These are phyloP conservation scores for Coemansia sp. DNA, from an alignment of 192 early-diverging fungal genomes.

Conservation along the genomic window DNA sequence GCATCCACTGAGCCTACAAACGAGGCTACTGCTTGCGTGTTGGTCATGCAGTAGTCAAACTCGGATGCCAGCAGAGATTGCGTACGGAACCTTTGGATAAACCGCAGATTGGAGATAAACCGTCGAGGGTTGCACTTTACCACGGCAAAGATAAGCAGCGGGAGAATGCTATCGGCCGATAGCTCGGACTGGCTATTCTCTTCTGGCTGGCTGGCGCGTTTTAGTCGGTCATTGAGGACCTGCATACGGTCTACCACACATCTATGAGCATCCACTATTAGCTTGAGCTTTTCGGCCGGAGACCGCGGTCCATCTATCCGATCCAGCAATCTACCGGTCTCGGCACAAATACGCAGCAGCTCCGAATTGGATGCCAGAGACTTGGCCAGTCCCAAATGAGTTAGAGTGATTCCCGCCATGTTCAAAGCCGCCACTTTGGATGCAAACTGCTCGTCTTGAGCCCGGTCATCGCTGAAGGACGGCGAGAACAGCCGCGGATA, in stretches of 20 bases:
- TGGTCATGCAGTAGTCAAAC: slow-evolving; percentile 54
- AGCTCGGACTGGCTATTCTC: slow-evolving; percentile 7
- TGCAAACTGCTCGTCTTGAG: slow-evolving; percentile 61
- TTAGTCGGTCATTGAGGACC: slow-evolving; percentile 17
- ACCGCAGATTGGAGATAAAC: slow-evolving; percentile 68
- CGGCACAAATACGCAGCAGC: slow-evolving; percentile 26
- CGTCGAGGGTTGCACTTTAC: slow-evolving; percentile 66
- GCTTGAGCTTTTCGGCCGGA: slow-evolving; percentile 50
- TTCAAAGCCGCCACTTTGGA: slow-evolving; percentile 69
- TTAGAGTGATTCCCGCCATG: slow-evolving; percentile 57
- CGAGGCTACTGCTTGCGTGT: slow-evolving; percentile 33
- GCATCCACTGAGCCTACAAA: slow-evolving; percentile 48
- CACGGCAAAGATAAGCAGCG: slow-evolving; percentile 66
- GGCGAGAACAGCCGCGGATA: slow-evolving; percentile 44
- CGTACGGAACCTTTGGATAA: slow-evolving; percentile 45
- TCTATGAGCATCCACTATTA: slow-evolving; percentile 46
- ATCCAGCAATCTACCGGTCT: slow-evolving; percentile 27
- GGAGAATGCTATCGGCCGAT: slow-evolving; percentile 64
- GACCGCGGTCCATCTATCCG: slow-evolving; percentile 29
- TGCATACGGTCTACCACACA: slow-evolving; percentile 43
- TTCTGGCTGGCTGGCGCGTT: background rate
- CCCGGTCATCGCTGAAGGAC: slow-evolving; percentile 51
- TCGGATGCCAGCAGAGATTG: slow-evolving; percentile 40
- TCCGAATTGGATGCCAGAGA: slow-evolving; percentile 9
- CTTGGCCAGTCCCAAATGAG: slow-evolving; percentile 57